Evolutionary conservation across 768 basidiomycete genomes (phyloP), one percentile per base, ranked within the genome.

Genomic region (Psilocybe sp.): DNA sequence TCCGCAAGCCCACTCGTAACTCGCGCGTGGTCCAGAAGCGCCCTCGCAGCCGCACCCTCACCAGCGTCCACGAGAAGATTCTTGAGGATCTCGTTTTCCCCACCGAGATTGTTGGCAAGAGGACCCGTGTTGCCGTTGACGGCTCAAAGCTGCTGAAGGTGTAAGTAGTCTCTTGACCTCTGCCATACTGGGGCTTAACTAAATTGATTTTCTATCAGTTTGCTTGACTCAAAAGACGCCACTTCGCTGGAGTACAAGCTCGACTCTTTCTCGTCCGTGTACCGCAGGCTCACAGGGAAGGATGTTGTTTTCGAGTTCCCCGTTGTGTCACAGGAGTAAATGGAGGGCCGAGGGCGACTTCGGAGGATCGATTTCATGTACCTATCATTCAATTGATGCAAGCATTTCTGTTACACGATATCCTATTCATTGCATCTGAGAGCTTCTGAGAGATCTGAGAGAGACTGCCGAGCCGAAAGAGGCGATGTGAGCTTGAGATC

Each of bases 161-260:
- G 96, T 98, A 79, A 55, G 96, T 86, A 52, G 7, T 7, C 23
- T 4, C n/a, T 19, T 20, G 15, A 19, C 3, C 9, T 10, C 14
- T 20, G 7, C 18, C 8, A 15, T 28, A 32, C 16, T 20, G 41
- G 42, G 14, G 19, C 39, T 61, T 45, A 42, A 56, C 49, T 50
- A 52, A 16, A 44, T 43, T 50, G 38, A 49, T 41, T 40, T 28
- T 40, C 46, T 39, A 52, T 54, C 69, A 98, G 96, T 60, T 88
- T 94, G 80, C 88, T 99, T 59, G 97, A 99, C 80, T 79, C 92
- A 58, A 98, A 98, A 73, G 97, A 99, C 68, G 84, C 93, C 49
- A 98, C 94, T 69, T 90, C 92, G 64, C 81, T 98, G 68, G 97
- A 98, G 80, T 98, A 99, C 89, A 99, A 99, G 83, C 82, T 98